Evolutionary conservation across 1,139 yeast species (phyloP).

Genomic region (Zygoascus meyerae): DNA sequence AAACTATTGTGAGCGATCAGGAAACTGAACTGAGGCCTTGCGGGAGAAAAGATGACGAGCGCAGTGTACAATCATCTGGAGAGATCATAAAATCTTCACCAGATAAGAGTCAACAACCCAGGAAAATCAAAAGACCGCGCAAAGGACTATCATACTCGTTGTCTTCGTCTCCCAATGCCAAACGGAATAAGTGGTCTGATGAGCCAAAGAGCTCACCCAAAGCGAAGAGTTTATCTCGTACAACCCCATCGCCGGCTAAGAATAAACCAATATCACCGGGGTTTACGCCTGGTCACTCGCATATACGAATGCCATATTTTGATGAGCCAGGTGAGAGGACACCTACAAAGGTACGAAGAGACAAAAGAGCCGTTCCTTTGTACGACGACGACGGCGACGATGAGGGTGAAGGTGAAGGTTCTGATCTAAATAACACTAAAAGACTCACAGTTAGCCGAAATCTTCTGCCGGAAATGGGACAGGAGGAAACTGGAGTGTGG

Average conservation of each 20-base stretch:
- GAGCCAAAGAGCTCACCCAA: too few relatives aligned
- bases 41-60: not conserved
- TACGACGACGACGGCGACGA: not conserved
- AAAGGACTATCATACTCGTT: not conserved
- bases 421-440: not conserved
- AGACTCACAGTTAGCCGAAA: not conserved
- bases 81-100: slow-evolving; percentile 9
- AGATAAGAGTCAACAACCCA: slow-evolving; percentile 4
- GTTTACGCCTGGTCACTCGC: slow-evolving; percentile 9
- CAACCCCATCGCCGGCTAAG: slow-evolving; percentile 6
- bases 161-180: not conserved
- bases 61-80: slow-evolving; percentile 3
- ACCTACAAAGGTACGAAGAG: slow-evolving; percentile 7
- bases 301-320: slow-evolving; percentile 9
- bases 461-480: not conserved
- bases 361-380: too few relatives aligned
- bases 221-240: not conserved
- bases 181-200: not conserved
- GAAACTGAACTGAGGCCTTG: not conserved
- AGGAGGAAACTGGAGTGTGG: slow-evolving; percentile 15
- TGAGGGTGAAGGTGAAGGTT: slow-evolving; percentile 7
- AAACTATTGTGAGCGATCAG: slow-evolving; percentile 9
- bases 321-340: slow-evolving; percentile 7
- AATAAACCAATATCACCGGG: slow-evolving; percentile 2
- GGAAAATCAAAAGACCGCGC: not conserved